phyloP scores from a whole-genome alignment of 768 basidiomycete species.

The Pleurotus ostreatus region DNA sequence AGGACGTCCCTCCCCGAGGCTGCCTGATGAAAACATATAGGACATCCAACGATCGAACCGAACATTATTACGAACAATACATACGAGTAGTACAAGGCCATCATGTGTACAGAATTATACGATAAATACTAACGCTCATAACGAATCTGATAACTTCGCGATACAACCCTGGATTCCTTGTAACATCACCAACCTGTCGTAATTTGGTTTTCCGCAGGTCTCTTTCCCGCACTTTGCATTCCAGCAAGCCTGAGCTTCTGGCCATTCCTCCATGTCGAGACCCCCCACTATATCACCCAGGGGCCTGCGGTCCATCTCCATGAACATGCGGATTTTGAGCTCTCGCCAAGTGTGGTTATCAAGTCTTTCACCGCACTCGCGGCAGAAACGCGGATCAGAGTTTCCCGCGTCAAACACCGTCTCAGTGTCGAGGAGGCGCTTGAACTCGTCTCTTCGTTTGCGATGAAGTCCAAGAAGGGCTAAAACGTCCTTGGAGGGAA shows the following conservation, averaged over 20 bases:
- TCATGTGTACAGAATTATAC: not conserved
- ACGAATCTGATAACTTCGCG: conserved; percentile 2
- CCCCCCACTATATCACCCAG: conserved; percentile 32
- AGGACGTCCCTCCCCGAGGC: not conserved
- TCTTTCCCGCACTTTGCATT: conserved; percentile 25
- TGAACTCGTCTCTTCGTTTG: conserved; percentile 33
- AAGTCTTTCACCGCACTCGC: conserved; percentile 26
- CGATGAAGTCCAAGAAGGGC: conserved; percentile 38
- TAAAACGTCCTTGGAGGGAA: conserved; percentile 31
- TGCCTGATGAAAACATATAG: too few relatives aligned
- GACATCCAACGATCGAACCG: not conserved
- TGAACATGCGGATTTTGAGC: conserved; percentile 33
- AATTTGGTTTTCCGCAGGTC: conserved; percentile 27
- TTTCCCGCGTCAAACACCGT: conserved; percentile 36
- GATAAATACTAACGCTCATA: not conserved
- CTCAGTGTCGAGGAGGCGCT: conserved; percentile 28
- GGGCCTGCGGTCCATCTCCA: conserved; percentile 35
- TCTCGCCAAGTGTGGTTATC: conserved; percentile 36
- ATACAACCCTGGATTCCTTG: conserved; percentile 4
- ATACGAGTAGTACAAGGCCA: not conserved
- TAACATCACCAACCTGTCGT: conserved; percentile 24
- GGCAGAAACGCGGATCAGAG: conserved; percentile 23
- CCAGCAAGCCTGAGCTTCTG: conserved; percentile 37
- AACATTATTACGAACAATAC: not conserved
- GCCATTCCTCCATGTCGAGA: conserved; percentile 40